Evolutionary conservation across 805 yeast species (phyloP).

Genomic region (Saturnispora gosingensis): DNA sequence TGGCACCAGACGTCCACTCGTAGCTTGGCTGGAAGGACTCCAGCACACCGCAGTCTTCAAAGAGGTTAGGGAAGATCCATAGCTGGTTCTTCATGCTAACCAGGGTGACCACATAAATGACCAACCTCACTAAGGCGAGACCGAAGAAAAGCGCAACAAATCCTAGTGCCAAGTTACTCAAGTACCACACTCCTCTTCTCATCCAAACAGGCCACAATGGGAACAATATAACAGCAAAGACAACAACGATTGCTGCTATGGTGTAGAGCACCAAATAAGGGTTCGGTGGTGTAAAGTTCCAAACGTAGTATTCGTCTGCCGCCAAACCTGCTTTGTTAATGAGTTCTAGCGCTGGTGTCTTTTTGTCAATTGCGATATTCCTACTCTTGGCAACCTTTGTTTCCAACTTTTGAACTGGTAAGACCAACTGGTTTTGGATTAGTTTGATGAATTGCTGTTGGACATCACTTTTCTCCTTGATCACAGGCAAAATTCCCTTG

Average conservation of each 20-base stretch:
- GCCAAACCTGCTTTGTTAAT: slow-evolving; percentile 48
- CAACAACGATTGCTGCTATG: slow-evolving; percentile 53
- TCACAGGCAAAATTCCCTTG: slow-evolving; percentile 30
- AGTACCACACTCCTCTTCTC: slow-evolving; percentile 86
- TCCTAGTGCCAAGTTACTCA: slow-evolving; percentile 68
- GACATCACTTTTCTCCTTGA: slow-evolving; percentile 37
- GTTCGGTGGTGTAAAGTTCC: slow-evolving; percentile 72
- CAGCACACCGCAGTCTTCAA: slow-evolving; percentile 88
- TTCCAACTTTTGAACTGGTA: slow-evolving; percentile 69
- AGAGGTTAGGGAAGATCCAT: slow-evolving; percentile 94
- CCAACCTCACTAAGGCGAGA: slow-evolving; percentile 69
- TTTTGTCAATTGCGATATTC: slow-evolving; percentile 54
- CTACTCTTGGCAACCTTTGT: slow-evolving; percentile 55
- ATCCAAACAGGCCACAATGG: slow-evolving; percentile 92
- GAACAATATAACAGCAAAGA: slow-evolving; percentile 62
- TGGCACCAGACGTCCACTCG: slow-evolving; percentile 49
- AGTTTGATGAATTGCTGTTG: slow-evolving; percentile 53
- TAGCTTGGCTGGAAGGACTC: slow-evolving; percentile 89
- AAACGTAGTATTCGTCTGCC: slow-evolving; percentile 67
- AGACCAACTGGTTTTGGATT: slow-evolving; percentile 63
- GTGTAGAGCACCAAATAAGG: slow-evolving; percentile 56
- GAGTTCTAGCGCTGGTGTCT: slow-evolving; percentile 48
- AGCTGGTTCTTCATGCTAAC: slow-evolving; percentile 61
- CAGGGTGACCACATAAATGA: slow-evolving; percentile 54
- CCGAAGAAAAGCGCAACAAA: slow-evolving; percentile 67